Evolutionary conservation across 2,329 filamentous ascomycete species (phyloP).

Genomic region (Emergomyces pasteurianus): DNA sequence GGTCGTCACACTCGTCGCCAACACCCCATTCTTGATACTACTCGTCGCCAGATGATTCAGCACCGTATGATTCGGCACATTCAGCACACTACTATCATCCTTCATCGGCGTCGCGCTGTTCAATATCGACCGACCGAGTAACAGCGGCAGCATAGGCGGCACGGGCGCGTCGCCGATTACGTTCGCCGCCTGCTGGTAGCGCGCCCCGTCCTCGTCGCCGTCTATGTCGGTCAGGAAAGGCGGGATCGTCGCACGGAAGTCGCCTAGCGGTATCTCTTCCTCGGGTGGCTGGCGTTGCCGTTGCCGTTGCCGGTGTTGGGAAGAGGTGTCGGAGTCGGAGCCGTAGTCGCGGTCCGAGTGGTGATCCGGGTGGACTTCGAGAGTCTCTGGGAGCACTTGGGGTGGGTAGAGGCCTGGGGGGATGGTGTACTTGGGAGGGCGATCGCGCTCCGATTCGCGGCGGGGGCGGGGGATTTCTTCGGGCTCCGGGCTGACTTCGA

Average conservation of each 20-base stretch:
- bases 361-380: constrained; percentile 12
- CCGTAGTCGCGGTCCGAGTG: constrained; percentile 22
- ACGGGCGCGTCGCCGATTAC: constrained; percentile 69
- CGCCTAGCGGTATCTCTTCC: constrained; percentile 44
- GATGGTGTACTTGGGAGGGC: constrained; percentile 22
- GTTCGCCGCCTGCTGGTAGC: constrained; percentile 60
- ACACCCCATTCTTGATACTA: constrained; percentile 91
- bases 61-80: constrained; percentile 94
- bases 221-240: constrained; percentile 60
- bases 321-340: neutral
- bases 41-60: constrained; percentile 94
- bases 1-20: constrained; percentile 94
- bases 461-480: constrained; percentile 18
- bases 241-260: constrained; percentile 65
- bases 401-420: constrained; percentile 32
- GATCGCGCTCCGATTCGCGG: constrained; percentile 20
- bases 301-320: constrained; percentile 14
- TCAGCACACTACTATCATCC: constrained; percentile 93
- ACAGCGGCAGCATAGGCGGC: constrained; percentile 77
- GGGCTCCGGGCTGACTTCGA: constrained; percentile 67
- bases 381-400: constrained; percentile 30
- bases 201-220: constrained; percentile 65
- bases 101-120: constrained; percentile 88
- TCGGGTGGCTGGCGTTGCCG: constrained; percentile 37
- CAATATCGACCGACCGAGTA: constrained; percentile 85